phyloP scores from a whole-genome alignment of 2,329 filamentous ascomycete species.

The Hypoxylon sp. region DNA sequence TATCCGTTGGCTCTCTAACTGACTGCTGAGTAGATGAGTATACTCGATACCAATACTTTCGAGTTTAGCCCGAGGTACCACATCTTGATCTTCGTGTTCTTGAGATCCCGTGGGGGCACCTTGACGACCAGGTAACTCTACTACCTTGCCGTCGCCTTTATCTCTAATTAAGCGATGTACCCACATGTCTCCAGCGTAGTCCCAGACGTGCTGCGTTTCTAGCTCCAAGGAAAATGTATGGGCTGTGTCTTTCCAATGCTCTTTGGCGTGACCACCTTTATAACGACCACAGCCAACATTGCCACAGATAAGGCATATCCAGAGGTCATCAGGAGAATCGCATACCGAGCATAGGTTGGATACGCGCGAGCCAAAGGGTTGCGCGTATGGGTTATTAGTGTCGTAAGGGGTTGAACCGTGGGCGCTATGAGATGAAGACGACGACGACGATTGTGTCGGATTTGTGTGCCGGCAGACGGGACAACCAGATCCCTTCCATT shows the following conservation, averaged over 20 bases:
- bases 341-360: conserved; percentile 84
- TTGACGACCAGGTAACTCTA: conserved; percentile 77
- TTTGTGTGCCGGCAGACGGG: conserved; percentile 92
- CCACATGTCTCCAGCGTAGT: conserved; percentile 94
- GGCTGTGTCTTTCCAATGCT: conserved; percentile 87
- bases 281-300: conserved; percentile 94
- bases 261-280: conserved; percentile 90
- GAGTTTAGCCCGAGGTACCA: conserved; percentile 73
- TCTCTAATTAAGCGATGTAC: conserved; percentile 95
- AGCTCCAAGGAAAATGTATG: conserved; percentile 95
- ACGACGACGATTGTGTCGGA: conserved; percentile 46
- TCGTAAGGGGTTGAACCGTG: conserved; percentile 48
- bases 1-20: conserved; percentile 88
- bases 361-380: conserved; percentile 65
- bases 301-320: conserved; percentile 95
- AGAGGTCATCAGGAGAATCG: conserved; percentile 82
- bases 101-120: conserved; percentile 42
- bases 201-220: conserved; percentile 95
- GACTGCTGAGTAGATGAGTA: conserved; percentile 89
- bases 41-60: conserved; percentile 91
- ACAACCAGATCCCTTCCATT: conserved; percentile 93
- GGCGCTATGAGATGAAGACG: conserved; percentile 34
- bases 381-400: conserved; percentile 58
- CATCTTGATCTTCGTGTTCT: conserved; percentile 63
- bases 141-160: conserved; percentile 90